Conservation (phyloP, 148 eudicot species). For the Selenicereus undatus region DNA sequence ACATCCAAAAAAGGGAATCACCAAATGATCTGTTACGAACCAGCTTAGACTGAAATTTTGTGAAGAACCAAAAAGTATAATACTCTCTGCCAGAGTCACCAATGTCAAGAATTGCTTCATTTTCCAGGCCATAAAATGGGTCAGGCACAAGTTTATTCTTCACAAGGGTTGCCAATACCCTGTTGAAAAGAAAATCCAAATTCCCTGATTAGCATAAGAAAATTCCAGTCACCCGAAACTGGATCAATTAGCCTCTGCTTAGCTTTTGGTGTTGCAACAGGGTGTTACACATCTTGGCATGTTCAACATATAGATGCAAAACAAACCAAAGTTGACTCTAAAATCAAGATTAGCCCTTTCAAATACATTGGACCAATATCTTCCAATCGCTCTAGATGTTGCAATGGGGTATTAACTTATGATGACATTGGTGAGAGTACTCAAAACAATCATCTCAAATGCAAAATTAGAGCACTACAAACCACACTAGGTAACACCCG, state of each 20-base stretch:
- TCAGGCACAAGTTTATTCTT: conserved; percentile 74
- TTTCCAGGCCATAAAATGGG: conserved; percentile 93
- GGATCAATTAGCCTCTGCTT: neutral
- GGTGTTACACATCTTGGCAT: neutral
- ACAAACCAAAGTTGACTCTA: too few species aligned
- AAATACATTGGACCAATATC: too few species aligned
- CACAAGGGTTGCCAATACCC: conserved; percentile 86
- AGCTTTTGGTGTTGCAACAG: neutral
- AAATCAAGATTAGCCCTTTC: too few species aligned
- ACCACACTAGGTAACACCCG: too few species aligned
- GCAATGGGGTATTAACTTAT: too few species aligned
- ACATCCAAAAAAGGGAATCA: neutral
- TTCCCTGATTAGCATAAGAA: conserved; percentile 1
- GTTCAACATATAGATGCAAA: neutral
- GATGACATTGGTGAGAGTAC: too few species aligned
- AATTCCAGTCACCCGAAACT: neutral
- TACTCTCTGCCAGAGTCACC: conserved; percentile 93
- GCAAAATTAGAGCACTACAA: neutral
- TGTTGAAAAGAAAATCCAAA: conserved; percentile 28
- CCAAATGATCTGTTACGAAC: conserved; percentile 35
- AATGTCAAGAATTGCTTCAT: conserved; percentile 82
- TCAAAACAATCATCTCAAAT: neutral
- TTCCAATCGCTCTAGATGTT: too few species aligned
- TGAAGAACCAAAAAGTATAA: conserved; percentile 95
- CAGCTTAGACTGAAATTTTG: conserved; percentile 70